phyloP scores from a whole-genome alignment of 805 yeast species.

The Suhomyces faveliae region DNA sequence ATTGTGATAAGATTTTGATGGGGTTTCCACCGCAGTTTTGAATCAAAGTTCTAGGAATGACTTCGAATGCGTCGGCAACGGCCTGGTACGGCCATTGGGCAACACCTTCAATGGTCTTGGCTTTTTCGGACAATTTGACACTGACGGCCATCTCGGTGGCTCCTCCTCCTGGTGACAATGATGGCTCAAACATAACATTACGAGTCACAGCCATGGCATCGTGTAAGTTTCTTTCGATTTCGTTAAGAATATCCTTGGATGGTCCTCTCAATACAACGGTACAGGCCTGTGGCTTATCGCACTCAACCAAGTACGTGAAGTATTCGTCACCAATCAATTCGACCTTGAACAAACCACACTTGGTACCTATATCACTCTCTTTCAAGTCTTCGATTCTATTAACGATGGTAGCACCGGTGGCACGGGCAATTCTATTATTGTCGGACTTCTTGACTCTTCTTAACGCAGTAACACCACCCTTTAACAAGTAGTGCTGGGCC shows the following conservation, averaged over 20 bases:
- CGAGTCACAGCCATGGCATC: conserved; percentile 98
- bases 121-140: conserved; percentile 83
- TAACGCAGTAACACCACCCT: conserved; percentile 88
- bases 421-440: conserved; percentile 93
- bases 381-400: conserved; percentile 92
- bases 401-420: conserved; percentile 96
- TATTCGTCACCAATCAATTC: conserved; percentile 97
- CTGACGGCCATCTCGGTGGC: conserved; percentile 99
- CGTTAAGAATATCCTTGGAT: conserved; percentile 92
- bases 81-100: conserved; percentile 99
- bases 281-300: conserved; percentile 88
- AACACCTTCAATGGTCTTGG: conserved; percentile 89
- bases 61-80: conserved; percentile 98
- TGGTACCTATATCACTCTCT: conserved; percentile 84
- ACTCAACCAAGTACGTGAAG: conserved; percentile 78
- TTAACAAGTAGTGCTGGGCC: conserved; percentile 93
- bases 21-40: conserved; percentile 99
- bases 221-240: conserved; percentile 93
- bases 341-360: conserved; percentile 88
- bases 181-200: conserved; percentile 92
- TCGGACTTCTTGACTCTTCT: conserved; percentile 95
- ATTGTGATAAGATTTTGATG: conserved; percentile 80
- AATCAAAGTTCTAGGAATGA: conserved; percentile 93
- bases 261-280: conserved; percentile 93
- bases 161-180: conserved; percentile 97